These are phyloP conservation scores for Tilletiopsis washingtonensis DNA, from an alignment of 1,284 basidiomycete species.

Conservation along the genomic window DNA sequence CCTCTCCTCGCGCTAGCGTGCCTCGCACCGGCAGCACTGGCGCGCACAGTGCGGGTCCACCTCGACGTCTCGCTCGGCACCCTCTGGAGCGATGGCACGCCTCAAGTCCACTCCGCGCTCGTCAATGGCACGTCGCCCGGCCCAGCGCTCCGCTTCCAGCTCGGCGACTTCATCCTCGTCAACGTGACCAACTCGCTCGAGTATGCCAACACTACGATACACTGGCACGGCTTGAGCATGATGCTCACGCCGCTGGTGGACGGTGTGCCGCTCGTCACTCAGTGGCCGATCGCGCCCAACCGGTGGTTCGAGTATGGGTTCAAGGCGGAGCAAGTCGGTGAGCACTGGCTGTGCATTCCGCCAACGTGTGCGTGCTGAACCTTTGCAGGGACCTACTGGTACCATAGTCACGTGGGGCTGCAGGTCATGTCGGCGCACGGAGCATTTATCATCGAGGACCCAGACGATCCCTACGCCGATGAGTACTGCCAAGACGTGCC, in stretches of 20 bases:
- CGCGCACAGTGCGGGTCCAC: too few species aligned
- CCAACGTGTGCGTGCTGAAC: neutral
- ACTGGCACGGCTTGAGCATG: constrained; percentile 31
- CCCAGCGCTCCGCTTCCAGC: constrained; percentile 20
- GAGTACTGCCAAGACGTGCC: constrained; percentile 20
- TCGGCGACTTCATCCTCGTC: constrained; percentile 2
- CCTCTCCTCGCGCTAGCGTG: too few species aligned
- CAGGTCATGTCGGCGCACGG: constrained; percentile 31
- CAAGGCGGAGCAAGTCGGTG: constrained; percentile 8
- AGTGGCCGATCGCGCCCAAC: constrained; percentile 26
- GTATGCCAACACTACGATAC: constrained; percentile 21
- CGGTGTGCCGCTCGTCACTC: constrained; percentile 25
- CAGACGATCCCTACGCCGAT: constrained; percentile 8
- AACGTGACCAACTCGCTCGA: constrained; percentile 20
- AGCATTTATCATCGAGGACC: constrained; percentile 27
- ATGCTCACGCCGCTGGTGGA: constrained; percentile 29
- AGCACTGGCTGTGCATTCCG: neutral
- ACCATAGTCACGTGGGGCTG: constrained; percentile 33
- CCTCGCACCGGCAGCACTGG: too few species aligned
- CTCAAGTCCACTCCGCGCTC: neutral
- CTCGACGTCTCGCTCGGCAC: neutral
- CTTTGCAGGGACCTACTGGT: constrained; percentile 14
- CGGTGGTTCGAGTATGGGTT: constrained; percentile 27
- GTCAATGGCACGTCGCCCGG: constrained; percentile 30
- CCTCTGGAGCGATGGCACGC: neutral